A percentile compares a stretch with the other conserved stretches of the same genome.
Evolutionary conservation across 1,139 yeast genomes (phyloP).

Genomic region (Taiozyma sp.): DNA sequence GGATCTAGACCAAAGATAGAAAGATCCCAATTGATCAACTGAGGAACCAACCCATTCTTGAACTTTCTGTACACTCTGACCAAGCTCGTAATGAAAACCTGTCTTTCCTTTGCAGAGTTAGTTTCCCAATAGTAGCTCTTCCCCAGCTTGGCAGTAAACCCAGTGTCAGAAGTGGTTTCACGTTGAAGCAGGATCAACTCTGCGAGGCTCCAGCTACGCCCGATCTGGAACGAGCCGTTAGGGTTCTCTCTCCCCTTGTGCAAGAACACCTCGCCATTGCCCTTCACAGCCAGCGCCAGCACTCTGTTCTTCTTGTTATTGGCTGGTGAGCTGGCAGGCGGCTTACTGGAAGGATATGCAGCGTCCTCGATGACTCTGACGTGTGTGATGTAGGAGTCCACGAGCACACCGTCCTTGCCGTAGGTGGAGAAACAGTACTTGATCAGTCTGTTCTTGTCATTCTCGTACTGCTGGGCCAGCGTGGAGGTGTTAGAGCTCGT

Average conservation of each 20-base stretch:
- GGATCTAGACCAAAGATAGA: constrained; percentile 32
- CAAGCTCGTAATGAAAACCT: constrained; percentile 59
- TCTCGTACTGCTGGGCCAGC: constrained; percentile 48
- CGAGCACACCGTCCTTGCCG: constrained; percentile 32
- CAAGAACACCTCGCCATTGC: constrained; percentile 61
- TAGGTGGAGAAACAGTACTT: constrained; percentile 40
- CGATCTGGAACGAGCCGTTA: constrained; percentile 78
- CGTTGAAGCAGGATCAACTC: constrained; percentile 59
- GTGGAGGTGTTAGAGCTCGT: constrained; percentile 23
- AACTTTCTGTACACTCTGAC: constrained; percentile 63
- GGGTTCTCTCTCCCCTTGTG: constrained; percentile 86
- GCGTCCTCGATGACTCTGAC: constrained; percentile 53
- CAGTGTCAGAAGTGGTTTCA: constrained; percentile 46
- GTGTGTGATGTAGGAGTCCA: constrained; percentile 55
- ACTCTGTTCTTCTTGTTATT: constrained; percentile 42
- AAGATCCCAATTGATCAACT: constrained; percentile 44
- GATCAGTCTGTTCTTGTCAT: constrained; percentile 40
- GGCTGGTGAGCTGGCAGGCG: constrained; percentile 35
- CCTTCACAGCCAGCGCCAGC: constrained; percentile 44
- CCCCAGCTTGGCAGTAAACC: constrained; percentile 60
- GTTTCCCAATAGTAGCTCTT: constrained; percentile 88
- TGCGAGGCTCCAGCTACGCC: constrained; percentile 88
- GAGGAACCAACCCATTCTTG: constrained; percentile 66
- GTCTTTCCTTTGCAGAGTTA: constrained; percentile 61
- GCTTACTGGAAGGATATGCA: constrained; percentile 40